Evolutionary conservation across 192 early-diverging fungal species (phyloP).

Genomic region (Nowakowskiella sp.): DNA sequence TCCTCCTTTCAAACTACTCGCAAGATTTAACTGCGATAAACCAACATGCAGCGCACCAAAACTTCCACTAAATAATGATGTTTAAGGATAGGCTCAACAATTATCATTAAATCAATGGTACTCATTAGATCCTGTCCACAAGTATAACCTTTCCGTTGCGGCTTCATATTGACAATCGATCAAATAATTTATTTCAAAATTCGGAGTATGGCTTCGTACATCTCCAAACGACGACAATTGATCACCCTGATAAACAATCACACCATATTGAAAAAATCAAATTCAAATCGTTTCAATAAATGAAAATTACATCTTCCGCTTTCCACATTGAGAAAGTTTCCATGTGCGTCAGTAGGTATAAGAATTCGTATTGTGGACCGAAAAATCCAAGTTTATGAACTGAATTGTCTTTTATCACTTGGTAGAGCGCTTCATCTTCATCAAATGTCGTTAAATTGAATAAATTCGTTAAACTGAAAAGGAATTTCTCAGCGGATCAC

Average conservation of each 20-base stretch:
- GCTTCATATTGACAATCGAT: slow-evolving; percentile 74
- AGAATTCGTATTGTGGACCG: slow-evolving; percentile 79
- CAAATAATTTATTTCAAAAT: slow-evolving; percentile 61
- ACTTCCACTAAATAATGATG: slow-evolving; percentile 48
- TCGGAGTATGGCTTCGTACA: slow-evolving; percentile 39
- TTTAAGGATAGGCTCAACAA: slow-evolving; percentile 22
- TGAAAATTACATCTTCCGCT: slow-evolving; percentile 37
- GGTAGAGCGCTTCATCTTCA: slow-evolving; percentile 83
- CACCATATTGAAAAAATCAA: not conserved
- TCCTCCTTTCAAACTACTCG: slow-evolving; percentile 65
- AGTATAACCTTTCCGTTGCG: slow-evolving; percentile 58
- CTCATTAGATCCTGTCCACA: slow-evolving; percentile 70
- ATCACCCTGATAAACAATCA: slow-evolving; percentile 10
- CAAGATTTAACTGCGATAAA: slow-evolving; percentile 62
- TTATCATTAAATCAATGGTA: slow-evolving; percentile 7
- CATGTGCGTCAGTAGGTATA: slow-evolving; percentile 81
- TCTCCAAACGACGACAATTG: slow-evolving; percentile 63
- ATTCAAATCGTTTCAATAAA: too few relatives aligned
- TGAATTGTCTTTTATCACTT: slow-evolving; percentile 74
- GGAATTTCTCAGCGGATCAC: not conserved
- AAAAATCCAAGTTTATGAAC: slow-evolving; percentile 85
- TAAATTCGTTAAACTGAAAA: slow-evolving; percentile 31
- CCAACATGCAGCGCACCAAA: slow-evolving; percentile 76
- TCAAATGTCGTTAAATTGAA: slow-evolving; percentile 62
- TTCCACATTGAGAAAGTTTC: slow-evolving; percentile 84